Evolutionary conservation across 345 rosid genomes (phyloP).

Genomic region (Kernera saxatilis): DNA sequence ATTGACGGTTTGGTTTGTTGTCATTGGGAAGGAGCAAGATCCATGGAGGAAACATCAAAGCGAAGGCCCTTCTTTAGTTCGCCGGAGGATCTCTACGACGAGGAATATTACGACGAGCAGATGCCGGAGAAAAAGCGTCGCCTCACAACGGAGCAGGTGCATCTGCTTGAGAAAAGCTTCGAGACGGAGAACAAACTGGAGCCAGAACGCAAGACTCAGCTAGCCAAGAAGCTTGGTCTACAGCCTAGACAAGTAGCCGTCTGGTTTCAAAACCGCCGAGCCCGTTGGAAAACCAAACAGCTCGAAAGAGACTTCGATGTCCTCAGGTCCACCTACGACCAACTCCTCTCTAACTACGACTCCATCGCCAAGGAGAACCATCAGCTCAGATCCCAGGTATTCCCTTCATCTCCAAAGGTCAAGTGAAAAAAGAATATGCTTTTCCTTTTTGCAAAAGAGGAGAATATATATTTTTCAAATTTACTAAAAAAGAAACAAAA

Average conservation of each 20-base stretch:
- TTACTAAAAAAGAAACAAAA: not conserved
- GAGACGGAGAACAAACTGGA: constrained; percentile 96
- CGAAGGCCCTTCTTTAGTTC: constrained; percentile 69
- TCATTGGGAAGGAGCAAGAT: constrained; percentile 39
- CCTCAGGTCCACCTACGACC: constrained; percentile 77
- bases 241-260: constrained; percentile 95
- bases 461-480: not conserved
- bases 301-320: constrained; percentile 77
- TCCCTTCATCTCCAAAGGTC: not conserved
- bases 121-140: constrained; percentile 83
- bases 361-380: constrained; percentile 51
- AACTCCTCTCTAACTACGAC: constrained; percentile 57
- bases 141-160: constrained; percentile 73
- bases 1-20: too few species aligned
- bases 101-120: constrained; percentile 76
- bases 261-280: constrained; percentile 98
- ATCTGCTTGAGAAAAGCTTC: constrained; percentile 84
- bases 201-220: constrained; percentile 78
- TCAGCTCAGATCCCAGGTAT: constrained; percentile 75
- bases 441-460: not conserved
- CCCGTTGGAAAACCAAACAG: constrained; percentile 94
- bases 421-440: not conserved
- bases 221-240: constrained; percentile 83
- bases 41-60: constrained; percentile 64
- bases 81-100: constrained; percentile 62